phyloP scores from a whole-genome alignment of 148 eudicot genomes.

The Fagopyrum esculentum region DNA sequence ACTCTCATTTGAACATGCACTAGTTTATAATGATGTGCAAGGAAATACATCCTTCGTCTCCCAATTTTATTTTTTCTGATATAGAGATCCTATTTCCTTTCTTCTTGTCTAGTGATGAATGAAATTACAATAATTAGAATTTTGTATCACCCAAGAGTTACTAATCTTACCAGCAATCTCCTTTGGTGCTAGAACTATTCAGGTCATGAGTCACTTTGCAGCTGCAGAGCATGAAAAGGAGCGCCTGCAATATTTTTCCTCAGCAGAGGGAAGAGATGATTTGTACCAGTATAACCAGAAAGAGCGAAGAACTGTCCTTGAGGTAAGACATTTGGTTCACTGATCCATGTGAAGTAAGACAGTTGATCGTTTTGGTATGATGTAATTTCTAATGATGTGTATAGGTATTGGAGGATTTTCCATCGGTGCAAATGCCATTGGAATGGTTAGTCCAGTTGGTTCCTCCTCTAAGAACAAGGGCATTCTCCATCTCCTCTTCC shows the following conservation, averaged over 20 bases:
- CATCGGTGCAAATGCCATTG: conserved; percentile 90
- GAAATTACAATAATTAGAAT: neutral
- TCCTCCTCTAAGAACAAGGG: conserved; percentile 77
- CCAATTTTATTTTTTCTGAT: neutral
- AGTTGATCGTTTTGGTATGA: neutral
- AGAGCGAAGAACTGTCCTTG: conserved; percentile 86
- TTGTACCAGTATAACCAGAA: conserved; percentile 85
- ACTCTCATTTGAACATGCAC: too few species aligned
- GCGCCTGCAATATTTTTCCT: conserved; percentile 81
- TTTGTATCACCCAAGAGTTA: neutral
- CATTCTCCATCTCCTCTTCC: conserved; percentile 87
- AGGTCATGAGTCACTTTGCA: conserved; percentile 95
- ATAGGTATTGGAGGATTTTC: conserved; percentile 85
- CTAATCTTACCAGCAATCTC: neutral
- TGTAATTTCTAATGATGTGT: conserved; percentile 4
- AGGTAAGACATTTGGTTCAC: conserved; percentile 26
- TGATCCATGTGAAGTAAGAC: neutral
- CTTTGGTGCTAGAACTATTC: conserved; percentile 16
- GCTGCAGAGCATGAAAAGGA: conserved; percentile 92
- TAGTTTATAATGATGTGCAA: too few species aligned
- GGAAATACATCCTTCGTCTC: neutral
- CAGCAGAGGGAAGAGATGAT: conserved; percentile 97
- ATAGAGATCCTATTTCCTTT: neutral
- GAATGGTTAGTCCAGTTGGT: conserved; percentile 90
- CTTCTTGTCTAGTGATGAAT: neutral